Base-by-base conservation (phyloP, 176 grass and related monocot genomes). In the Bolboschoenus planiculmis region DNA sequence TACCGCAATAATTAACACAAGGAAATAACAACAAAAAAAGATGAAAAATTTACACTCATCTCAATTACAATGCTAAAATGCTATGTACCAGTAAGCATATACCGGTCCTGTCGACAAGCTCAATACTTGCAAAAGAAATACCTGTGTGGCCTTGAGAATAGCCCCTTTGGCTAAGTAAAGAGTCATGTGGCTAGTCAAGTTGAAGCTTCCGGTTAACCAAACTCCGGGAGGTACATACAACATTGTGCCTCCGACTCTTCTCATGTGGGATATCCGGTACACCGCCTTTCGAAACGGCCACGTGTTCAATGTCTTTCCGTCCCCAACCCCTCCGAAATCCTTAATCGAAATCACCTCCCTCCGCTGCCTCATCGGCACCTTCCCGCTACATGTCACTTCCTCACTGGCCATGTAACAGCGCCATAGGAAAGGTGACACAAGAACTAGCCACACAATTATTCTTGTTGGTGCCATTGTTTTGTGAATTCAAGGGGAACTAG, bases 181-280 rank as follows among this genome's bases (percentile, higher is more conserved):
- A 42, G 94, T 97, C 91, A 97, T 97, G 70, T 97, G 91, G 89
- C 94, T 93, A 80, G 89, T 97, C 79, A 97, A 90, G 56, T 97
- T 93, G 86, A 97, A 97, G 86, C 86, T 90, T 34, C 91, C 94
- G 56, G 94, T 91, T 85, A 97, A 87, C 94, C 94, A 97, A 24
- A 90, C 72, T 29, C 91, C 91, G 2, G 94, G 60, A 0, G 91
- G 91, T 0, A 97, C 89, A 26, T 76, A 80, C 79, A 97, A 85
- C 85, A 56, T 65, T 6, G 91, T 93, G 20, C 94, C 91, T 24
- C 89, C 87, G 46, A 82, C 76, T 73, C 50, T 87, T 73, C 94
- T 85, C 72, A 75, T 75, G 78, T 87, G 94, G 78, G 91, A 66
- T 50, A 97, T 93, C 80, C 46, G 79, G 86, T 90, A 91, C 43